Evolutionary conservation across 106 monocot species (phyloP).

Genomic region (Phalaenopsis aphrodite): DNA sequence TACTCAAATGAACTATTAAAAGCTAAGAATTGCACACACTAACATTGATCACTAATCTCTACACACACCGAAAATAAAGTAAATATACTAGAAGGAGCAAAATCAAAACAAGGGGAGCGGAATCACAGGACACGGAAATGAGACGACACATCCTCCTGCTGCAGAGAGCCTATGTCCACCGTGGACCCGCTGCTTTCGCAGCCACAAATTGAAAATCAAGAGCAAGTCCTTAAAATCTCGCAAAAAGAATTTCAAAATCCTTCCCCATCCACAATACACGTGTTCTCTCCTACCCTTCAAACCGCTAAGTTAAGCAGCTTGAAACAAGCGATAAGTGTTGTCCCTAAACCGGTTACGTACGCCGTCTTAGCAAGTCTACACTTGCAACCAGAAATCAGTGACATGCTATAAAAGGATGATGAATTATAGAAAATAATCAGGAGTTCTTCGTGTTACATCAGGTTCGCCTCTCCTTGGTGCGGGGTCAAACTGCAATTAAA

Average conservation of each 20-base stretch:
- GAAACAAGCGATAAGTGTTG: not conserved
- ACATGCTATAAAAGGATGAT: not conserved
- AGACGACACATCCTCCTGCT: not conserved
- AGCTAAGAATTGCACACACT: not conserved
- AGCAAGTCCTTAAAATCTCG: not conserved
- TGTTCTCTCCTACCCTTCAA: not conserved
- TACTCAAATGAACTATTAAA: not conserved
- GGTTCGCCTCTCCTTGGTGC: slow-evolving; percentile 93
- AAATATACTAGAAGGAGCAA: not conserved
- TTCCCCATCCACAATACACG: not conserved
- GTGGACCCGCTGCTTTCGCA: not conserved
- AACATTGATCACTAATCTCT: not conserved
- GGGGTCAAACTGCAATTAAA: slow-evolving; percentile 67
- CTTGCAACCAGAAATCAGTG: not conserved
- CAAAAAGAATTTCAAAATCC: not conserved
- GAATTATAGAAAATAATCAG: slow-evolving; percentile 78
- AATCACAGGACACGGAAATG: not conserved
- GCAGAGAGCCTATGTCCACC: not conserved
- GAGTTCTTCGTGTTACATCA: slow-evolving; percentile 88
- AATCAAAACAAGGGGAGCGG: not conserved
- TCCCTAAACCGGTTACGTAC: not conserved
- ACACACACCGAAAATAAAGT: not conserved
- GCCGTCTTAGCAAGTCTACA: not conserved
- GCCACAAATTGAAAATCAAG: not conserved
- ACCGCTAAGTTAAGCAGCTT: not conserved